Percentiles rank a stretch among this genome's conserved stretches.
Conservation (phyloP, 1,139 yeast genomes). For the Arxiozyma heterogenica region DNA sequence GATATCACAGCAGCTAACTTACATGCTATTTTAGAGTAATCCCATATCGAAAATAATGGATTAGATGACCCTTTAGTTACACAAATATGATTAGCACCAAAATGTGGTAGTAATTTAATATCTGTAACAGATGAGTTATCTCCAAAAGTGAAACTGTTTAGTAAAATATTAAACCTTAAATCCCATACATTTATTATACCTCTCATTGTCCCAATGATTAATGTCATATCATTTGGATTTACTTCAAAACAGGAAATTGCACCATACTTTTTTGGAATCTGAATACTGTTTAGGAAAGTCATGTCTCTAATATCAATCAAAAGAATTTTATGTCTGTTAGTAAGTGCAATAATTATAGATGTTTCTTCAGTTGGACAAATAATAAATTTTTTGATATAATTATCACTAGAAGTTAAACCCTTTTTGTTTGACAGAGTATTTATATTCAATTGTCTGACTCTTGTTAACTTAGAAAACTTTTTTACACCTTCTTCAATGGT, state of each 20-base stretch:
- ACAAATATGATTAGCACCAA: slow-evolving; percentile 37
- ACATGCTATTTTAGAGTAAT: slow-evolving; percentile 57
- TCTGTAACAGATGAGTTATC: slow-evolving; percentile 40
- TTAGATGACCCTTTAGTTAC: slow-evolving; percentile 60
- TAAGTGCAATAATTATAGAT: slow-evolving; percentile 39
- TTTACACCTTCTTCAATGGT: slow-evolving; percentile 28
- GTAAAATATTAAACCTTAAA: slow-evolving; percentile 50
- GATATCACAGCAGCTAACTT: slow-evolving; percentile 43
- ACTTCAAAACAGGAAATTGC: slow-evolving; percentile 50
- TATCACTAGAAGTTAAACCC: slow-evolving; percentile 22
- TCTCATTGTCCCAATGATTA: slow-evolving; percentile 61
- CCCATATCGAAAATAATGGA: slow-evolving; percentile 67
- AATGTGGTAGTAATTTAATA: slow-evolving; percentile 38
- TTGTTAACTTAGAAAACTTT: slow-evolving; percentile 32
- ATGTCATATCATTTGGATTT: slow-evolving; percentile 50
- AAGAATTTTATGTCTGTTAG: slow-evolving; percentile 46
- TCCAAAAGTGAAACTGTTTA: slow-evolving; percentile 55
- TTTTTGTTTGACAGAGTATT: slow-evolving; percentile 28
- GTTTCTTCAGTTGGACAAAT: slow-evolving; percentile 32
- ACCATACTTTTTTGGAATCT: slow-evolving; percentile 60
- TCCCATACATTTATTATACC: slow-evolving; percentile 82
- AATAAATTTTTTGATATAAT: slow-evolving; percentile 39
- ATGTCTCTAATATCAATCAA: slow-evolving; percentile 54
- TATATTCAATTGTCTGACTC: slow-evolving; percentile 13
- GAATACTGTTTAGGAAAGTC: slow-evolving; percentile 38